Evolutionary conservation across 139 green algal genomes (phyloP), one percentile per base, ranked within the genome.

Genomic region (Chlorella sorokiniana): DNA sequence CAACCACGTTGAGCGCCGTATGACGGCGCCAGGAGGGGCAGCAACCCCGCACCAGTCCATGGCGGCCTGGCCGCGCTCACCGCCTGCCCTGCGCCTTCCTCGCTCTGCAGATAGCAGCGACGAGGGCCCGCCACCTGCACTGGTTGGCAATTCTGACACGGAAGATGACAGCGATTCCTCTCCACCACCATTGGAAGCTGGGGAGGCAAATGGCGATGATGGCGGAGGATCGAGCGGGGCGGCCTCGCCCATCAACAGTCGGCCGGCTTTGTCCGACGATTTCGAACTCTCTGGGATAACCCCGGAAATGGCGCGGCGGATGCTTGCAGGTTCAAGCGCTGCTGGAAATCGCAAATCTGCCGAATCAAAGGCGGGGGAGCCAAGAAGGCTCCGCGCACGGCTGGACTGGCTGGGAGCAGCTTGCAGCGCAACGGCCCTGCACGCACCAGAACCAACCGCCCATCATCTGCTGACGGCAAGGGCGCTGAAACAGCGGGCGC

Each of bases 371-470:
- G 38, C 38, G 40, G 23, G 22, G 23, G 22, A 20, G 22, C 38
- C 25, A 54, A 23, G 20, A 7, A 23, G 20, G 67, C n/a, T n/a
- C n/a, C n/a, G n/a, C n/a, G n/a, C n/a, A n/a, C 41, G 67, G 23
- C 38, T 23, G 67, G 67, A 0, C 67, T 73, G 38, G 67, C 38
- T 25, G 67, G 67, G 38, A 73, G 67, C 67, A 73, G 38, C 67
- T 40, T 27, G 40, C 37, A 73, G 38, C 38, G 67, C 10, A 14
- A 33, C 33, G 29, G 63, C 67, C 27, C 40, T 20, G 0, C 38
- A n/a, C n/a, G n/a, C n/a, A n/a, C n/a, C n/a, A n/a, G n/a, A n/a
- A n/a, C n/a, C n/a, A n/a, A n/a, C n/a, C n/a, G n/a, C n/a, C n/a
- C n/a, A n/a, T n/a, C n/a, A n/a, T n/a, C n/a, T n/a, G n/a, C n/a